Evolutionary conservation across 352 stramenopile genomes (phyloP).

Genomic region (Elongisporangium anandrum): DNA sequence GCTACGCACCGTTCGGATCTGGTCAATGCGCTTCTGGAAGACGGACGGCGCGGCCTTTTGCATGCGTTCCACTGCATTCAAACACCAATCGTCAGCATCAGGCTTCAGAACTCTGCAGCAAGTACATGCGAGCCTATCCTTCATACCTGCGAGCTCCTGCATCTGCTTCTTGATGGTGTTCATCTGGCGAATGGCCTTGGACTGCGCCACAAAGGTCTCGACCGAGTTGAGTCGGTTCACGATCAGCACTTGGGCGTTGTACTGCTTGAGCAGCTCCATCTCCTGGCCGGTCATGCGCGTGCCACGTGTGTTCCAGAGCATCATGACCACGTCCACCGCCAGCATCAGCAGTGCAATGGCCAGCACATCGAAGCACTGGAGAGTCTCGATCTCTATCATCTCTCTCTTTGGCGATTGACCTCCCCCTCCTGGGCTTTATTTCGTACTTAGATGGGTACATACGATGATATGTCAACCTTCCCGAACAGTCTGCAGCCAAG

Average conservation of each 20-base stretch:
- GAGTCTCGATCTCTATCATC: conserved; percentile 30
- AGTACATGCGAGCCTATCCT: not conserved
- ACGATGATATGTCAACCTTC: not conserved
- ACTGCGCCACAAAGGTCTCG: conserved; percentile 86
- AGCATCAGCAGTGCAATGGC: conserved; percentile 58
- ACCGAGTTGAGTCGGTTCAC: conserved; percentile 85
- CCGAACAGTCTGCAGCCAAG: not conserved
- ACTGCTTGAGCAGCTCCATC: conserved; percentile 48
- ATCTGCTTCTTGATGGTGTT: conserved; percentile 84
- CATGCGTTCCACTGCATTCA: conserved; percentile 55
- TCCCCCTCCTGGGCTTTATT: not conserved
- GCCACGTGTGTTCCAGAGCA: conserved; percentile 46
- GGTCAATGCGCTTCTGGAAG: conserved; percentile 71
- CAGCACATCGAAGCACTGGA: conserved; percentile 73
- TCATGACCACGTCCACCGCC: conserved; percentile 40
- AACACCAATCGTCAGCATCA: conserved; percentile 5
- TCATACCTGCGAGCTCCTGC: conserved; percentile 65
- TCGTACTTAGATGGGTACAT: conserved; percentile 20
- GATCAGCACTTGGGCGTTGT: conserved; percentile 75
- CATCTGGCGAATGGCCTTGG: conserved; percentile 83
- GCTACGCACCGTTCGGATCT: conserved; percentile 57
- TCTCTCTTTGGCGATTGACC: conserved; percentile 5
- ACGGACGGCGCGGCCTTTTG: conserved; percentile 57
- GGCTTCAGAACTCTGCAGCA: conserved; percentile 2
- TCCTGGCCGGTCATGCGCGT: conserved; percentile 52